These are phyloP conservation scores for Stylonectria norvegica DNA, from an alignment of 2,329 filamentous ascomycete genomes.

Conservation along the genomic window DNA sequence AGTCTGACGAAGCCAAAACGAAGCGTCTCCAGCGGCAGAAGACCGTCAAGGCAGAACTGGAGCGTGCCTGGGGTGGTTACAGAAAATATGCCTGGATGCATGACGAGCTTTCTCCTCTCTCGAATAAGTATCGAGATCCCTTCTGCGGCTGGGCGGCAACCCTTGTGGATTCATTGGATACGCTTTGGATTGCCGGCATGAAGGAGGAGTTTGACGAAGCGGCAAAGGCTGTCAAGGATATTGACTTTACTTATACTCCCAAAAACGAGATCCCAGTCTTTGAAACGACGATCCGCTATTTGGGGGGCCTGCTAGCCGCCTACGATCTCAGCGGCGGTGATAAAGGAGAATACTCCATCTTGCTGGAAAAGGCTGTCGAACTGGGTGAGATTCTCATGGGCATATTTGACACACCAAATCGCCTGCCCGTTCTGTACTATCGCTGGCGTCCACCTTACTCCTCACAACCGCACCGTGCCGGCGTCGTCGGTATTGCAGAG, in stretches of 20 bases:
- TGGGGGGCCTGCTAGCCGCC: conserved; percentile 80
- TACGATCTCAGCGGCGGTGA: conserved; percentile 76
- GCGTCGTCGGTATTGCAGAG: conserved; percentile 61
- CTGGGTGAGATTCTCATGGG: conserved; percentile 78
- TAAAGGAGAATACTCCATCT: conserved; percentile 54
- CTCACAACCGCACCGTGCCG: conserved; percentile 61
- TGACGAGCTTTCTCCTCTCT: conserved; percentile 78
- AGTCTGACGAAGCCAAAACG: conserved; percentile 56
- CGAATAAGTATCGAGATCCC: conserved; percentile 65
- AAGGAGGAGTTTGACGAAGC: conserved; percentile 77
- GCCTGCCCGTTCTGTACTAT: conserved; percentile 84
- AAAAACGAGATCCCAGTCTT: conserved; percentile 78
- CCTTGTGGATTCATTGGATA: conserved; percentile 77
- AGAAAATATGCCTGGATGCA: conserved; percentile 75
- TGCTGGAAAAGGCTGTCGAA: conserved; percentile 76
- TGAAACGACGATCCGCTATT: conserved; percentile 86
- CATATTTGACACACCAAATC: conserved; percentile 87
- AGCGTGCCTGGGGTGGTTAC: conserved; percentile 80
- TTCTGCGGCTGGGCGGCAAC: conserved; percentile 93
- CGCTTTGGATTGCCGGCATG: conserved; percentile 82
- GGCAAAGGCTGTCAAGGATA: conserved; percentile 62
- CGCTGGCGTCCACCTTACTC: conserved; percentile 67
- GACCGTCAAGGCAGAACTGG: conserved; percentile 69
- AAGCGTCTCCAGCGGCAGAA: conserved; percentile 63
- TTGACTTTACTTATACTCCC: conserved; percentile 76